phyloP scores from a whole-genome alignment of 1,139 yeast genomes.

The Blastobotrys illinoisensis region DNA sequence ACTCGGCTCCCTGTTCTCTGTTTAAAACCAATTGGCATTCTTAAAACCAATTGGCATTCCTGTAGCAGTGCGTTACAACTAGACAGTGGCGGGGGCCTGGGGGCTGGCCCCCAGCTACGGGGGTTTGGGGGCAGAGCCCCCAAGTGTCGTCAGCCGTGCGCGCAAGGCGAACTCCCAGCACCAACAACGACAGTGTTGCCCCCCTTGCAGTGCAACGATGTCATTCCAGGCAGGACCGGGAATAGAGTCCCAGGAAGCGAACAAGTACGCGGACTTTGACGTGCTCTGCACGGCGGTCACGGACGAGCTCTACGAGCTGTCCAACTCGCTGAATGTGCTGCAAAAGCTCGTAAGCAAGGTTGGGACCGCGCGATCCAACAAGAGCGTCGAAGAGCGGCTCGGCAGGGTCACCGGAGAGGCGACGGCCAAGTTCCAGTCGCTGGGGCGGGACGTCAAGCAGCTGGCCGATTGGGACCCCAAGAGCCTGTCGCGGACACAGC shows the following conservation, averaged over 20 bases:
- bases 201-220: not conserved
- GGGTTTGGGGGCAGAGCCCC: not conserved
- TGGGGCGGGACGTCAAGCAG: constrained; percentile 20
- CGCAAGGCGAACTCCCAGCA: not conserved
- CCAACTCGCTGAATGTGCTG: constrained; percentile 20
- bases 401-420: constrained; percentile 20
- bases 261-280: constrained; percentile 16
- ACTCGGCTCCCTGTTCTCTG: too few relatives aligned
- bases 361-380: constrained; percentile 8
- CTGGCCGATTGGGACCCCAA: constrained; percentile 20
- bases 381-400: constrained; percentile 16
- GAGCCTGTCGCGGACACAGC: constrained; percentile 20
- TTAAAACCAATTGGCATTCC: too few relatives aligned
- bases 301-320: constrained; percentile 20
- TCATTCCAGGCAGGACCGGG: constrained; percentile 12
- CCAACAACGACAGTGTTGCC: not conserved
- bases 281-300: constrained; percentile 19
- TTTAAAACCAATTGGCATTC: too few relatives aligned
- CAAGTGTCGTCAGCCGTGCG: not conserved
- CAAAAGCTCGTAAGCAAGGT: constrained; percentile 12
- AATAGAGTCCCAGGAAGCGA: constrained; percentile 7
- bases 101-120: not conserved
- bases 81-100: too few relatives aligned
- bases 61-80: too few relatives aligned
- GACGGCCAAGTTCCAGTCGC: constrained; percentile 17